phyloP scores from a whole-genome alignment of 75 land plant genomes.

The Chamaecyparis obtusa region DNA sequence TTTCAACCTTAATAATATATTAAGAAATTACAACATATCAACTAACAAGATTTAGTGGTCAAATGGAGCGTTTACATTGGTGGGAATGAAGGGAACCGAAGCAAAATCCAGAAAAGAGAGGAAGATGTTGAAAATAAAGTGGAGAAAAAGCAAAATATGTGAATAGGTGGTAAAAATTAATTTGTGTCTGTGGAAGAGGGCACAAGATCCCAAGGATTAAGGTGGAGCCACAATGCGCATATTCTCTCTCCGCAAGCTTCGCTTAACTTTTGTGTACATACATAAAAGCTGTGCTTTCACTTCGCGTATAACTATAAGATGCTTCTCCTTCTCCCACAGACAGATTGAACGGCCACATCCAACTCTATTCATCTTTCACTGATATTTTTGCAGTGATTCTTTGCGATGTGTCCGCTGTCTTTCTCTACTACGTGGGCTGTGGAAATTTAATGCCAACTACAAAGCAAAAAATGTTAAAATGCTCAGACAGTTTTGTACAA shows the following conservation, averaged over 20 bases:
- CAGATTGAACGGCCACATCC: not conserved
- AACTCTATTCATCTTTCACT: not conserved
- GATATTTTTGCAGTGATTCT: not conserved
- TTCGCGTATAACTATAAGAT: too few relatives aligned
- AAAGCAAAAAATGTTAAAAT: too few relatives aligned
- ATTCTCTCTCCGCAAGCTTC: slow-evolving; percentile 7
- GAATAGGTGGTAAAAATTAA: too few relatives aligned
- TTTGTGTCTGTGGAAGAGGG: not conserved
- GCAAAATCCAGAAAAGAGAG: too few relatives aligned
- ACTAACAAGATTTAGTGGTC: too few relatives aligned
- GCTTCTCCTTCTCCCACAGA: not conserved
- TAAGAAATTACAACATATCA: too few relatives aligned
- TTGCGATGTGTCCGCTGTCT: not conserved
- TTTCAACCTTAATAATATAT: too few relatives aligned
- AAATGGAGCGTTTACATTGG: too few relatives aligned
- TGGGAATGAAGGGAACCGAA: too few relatives aligned
- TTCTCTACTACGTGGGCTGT: not conserved
- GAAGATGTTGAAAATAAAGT: not conserved
- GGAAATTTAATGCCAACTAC: too few relatives aligned
- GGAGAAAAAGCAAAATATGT: not conserved
- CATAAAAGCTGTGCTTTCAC: not conserved
- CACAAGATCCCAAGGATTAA: slow-evolving; percentile 2
- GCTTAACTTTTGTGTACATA: not conserved
- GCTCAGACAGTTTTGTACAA: too few relatives aligned
- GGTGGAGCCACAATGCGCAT: not conserved